Evolutionary conservation across 352 stramenopile genomes (phyloP).

Genomic region (Globisporangium cederbergense): DNA sequence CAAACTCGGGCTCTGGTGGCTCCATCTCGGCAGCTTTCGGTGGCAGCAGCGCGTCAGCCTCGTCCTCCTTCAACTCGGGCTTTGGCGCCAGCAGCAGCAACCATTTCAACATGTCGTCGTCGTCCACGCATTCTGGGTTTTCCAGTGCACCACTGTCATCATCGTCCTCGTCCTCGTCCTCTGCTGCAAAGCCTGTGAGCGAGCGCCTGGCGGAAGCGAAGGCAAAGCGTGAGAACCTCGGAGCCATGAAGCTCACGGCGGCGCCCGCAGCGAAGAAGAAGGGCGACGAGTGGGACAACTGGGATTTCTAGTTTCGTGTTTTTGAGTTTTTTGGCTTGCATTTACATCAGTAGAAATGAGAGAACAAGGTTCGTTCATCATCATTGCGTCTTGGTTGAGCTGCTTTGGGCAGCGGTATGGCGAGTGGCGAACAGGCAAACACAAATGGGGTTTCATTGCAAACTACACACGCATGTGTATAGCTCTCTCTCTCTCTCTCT

Average conservation of each 20-base stretch:
- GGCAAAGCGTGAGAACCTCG: conserved; percentile 43
- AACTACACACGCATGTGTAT: conserved; percentile 8
- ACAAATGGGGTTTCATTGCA: conserved; percentile 6
- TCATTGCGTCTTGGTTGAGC: not conserved
- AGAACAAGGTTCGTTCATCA: not conserved
- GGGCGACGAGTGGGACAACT: conserved; percentile 77
- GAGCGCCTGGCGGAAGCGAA: conserved; percentile 57
- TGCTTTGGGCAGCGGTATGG: not conserved
- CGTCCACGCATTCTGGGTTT: conserved; percentile 16
- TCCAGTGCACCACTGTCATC: not conserved
- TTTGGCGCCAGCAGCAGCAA: conserved; percentile 10
- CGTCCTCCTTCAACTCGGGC: conserved; percentile 10
- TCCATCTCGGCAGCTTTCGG: conserved; percentile 11
- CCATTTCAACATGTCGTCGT: conserved; percentile 14
- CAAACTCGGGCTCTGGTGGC: not conserved
- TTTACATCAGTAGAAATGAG: not conserved
- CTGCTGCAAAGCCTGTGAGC: conserved; percentile 37
- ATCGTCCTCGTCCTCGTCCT: not conserved
- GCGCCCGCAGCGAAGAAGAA: conserved; percentile 30
- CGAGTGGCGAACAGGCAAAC: not conserved
- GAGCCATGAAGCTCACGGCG: conserved; percentile 57
- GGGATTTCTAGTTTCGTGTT: conserved; percentile 52
- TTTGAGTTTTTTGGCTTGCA: conserved; percentile 4
- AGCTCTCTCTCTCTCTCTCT: conserved; percentile 2
- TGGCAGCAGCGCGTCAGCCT: conserved; percentile 11